A percentile compares a stretch with the other conserved stretches of the same genome.
Evolutionary conservation across 345 rosid species (phyloP).

Genomic region (Arabis hirsuta): DNA sequence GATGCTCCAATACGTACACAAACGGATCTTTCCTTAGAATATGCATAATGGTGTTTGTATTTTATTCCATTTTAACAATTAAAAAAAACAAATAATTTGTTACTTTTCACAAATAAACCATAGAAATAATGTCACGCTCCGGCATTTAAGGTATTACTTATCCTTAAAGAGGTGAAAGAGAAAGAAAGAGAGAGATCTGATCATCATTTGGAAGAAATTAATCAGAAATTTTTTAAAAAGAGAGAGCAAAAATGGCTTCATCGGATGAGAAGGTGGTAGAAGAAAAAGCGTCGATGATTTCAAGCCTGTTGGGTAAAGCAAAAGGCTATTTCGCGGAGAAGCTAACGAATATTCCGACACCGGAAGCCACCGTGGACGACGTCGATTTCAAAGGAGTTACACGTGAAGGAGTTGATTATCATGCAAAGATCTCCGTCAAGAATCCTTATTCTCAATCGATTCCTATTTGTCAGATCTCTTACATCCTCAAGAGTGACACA

Average conservation of each 20-base stretch:
- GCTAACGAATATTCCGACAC: slow-evolving; percentile 64
- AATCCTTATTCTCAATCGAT: slow-evolving; percentile 73
- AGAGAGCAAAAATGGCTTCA: slow-evolving; percentile 30
- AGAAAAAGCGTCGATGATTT: slow-evolving; percentile 39
- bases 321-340: slow-evolving; percentile 76
- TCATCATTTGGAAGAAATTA: slow-evolving; percentile 18
- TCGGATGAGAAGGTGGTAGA: slow-evolving; percentile 37
- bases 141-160: slow-evolving; percentile 25
- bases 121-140: slow-evolving; percentile 32
- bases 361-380: slow-evolving; percentile 68
- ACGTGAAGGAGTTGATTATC: slow-evolving; percentile 62
- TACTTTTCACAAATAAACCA: neutral
- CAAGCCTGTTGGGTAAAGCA: slow-evolving; percentile 63
- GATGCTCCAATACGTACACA: neutral
- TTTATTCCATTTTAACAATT: neutral
- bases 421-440: slow-evolving; percentile 67
- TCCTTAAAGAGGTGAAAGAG: slow-evolving; percentile 16
- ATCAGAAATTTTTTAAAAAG: neutral
- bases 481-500: slow-evolving; percentile 69
- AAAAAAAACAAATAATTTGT: neutral
- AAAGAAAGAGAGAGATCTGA: slow-evolving; percentile 27
- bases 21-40: slow-evolving; percentile 31
- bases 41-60: slow-evolving; percentile 6
- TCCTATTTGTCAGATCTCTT: slow-evolving; percentile 87
- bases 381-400: slow-evolving; percentile 65